Evolutionary conservation across 371 early-diverging fungal species (phyloP), one percentile per base, ranked within the genome.

Genomic region (Mucor ambiguus): DNA sequence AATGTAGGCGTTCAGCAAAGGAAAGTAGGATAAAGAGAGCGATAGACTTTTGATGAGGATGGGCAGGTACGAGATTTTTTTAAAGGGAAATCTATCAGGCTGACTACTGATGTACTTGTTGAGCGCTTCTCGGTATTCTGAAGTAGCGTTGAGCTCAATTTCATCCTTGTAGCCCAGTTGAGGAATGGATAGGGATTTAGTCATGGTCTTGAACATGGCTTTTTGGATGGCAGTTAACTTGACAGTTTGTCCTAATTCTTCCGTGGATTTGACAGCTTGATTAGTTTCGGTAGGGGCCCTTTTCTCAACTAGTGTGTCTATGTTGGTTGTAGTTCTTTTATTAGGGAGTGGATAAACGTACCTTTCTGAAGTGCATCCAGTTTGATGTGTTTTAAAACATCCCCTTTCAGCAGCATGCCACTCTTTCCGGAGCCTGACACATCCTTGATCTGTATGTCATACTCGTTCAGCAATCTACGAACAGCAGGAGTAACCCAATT

Each of bases 131-230:
- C 96, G 86, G 58, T 89, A 85, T n/a, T 78, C 79, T 32, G 85
- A 76, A 5, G 87, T 76, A 18, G 84, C 79, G 68, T 93, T 89
- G 22, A 96, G 69, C 29, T 84, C 76, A 61, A 96, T 87, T 67
- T 95, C 94, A 69, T 98, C 98, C 38, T 92, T 87, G 82, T 87
- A 97, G 22, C 95, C 93, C 76, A 98, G 92, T 77, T 96, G 96
- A 10, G 98, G 98, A 66, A 98, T 96, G 3, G 81, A 57, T 8
- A 96, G 85, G 1, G 97, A 93, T 52, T 87, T 85, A 4, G 96
- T 92, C 97, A 98, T 98, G 37, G 85, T 79, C 72, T 92, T 92
- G 85, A 93, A 95, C 98, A 98, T 98, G 71, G 93, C 92, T 63
- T 92, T 92, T 81, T 98, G 96, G 44, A 96, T 89, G 48, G 84